A percentile compares a stretch with the other conserved stretches of the same genome.
phyloP scores from a whole-genome alignment of 140 eudicot species.

The Senecio squalidus region DNA sequence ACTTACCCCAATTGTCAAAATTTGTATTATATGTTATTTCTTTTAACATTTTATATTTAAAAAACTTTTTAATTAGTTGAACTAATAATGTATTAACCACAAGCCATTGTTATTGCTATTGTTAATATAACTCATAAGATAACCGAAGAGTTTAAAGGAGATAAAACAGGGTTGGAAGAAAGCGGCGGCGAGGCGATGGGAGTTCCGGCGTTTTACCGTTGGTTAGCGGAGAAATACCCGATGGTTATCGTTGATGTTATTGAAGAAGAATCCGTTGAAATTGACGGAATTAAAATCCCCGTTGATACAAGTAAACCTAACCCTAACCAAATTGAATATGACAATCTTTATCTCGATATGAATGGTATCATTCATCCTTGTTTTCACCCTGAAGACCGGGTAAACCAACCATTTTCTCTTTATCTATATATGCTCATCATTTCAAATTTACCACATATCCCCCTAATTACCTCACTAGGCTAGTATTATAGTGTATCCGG shows the following conservation, averaged over 20 bases:
- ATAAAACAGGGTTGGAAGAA: not conserved
- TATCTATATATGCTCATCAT: not conserved
- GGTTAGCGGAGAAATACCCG: constrained; percentile 67
- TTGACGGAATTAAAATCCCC: constrained; percentile 42
- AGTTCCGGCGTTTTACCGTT: constrained; percentile 70
- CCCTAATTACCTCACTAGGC: too few relatives aligned
- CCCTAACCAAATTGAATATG: constrained; percentile 53
- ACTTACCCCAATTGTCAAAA: too few relatives aligned
- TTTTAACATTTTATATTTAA: too few relatives aligned
- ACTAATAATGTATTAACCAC: too few relatives aligned
- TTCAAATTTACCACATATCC: too few relatives aligned
- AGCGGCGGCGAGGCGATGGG: constrained; percentile 40
- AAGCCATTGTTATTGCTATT: too few relatives aligned
- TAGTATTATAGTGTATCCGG: too few relatives aligned
- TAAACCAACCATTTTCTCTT: not conserved
- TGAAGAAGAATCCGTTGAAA: constrained; percentile 46
- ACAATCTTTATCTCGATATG: constrained; percentile 54
- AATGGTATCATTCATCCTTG: constrained; percentile 57
- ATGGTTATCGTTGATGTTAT: constrained; percentile 40
- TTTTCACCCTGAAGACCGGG: constrained; percentile 60
- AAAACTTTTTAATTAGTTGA: too few relatives aligned
- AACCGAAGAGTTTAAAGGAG: too few relatives aligned
- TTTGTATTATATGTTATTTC: too few relatives aligned
- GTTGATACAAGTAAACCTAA: constrained; percentile 53
- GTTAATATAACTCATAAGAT: too few relatives aligned